A percentile compares a stretch with the other conserved stretches of the same genome.
Conservation (phyloP, 306 rosid genomes). For the Quercus ilex region DNA sequence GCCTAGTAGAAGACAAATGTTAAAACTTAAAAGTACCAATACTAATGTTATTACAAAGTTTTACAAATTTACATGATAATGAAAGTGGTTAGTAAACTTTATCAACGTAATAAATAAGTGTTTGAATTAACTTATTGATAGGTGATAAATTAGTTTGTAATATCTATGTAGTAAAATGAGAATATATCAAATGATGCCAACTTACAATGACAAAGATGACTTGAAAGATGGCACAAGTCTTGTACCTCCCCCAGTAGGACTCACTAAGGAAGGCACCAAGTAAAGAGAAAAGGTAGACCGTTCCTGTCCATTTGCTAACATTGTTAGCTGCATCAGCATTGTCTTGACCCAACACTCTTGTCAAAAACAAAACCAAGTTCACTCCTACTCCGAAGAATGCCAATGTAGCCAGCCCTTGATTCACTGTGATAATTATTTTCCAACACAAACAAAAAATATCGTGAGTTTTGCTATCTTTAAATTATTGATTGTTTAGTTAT, state of each 20-base stretch:
- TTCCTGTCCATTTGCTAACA: slow-evolving; percentile 85
- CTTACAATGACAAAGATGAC: slow-evolving; percentile 64
- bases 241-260: slow-evolving; percentile 76
- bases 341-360: slow-evolving; percentile 68
- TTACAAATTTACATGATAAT: too few relatives aligned
- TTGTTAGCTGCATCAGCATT: slow-evolving; percentile 77
- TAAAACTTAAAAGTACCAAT: too few relatives aligned
- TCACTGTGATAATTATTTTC: slow-evolving; percentile 34
- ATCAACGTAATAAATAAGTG: too few relatives aligned
- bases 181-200: background rate
- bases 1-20: too few relatives aligned
- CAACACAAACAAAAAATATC: background rate
- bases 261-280: slow-evolving; percentile 87
- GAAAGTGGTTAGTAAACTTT: too few relatives aligned
- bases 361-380: slow-evolving; percentile 67
- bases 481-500: background rate
- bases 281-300: slow-evolving; percentile 75
- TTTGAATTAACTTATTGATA: too few relatives aligned
- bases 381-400: slow-evolving; percentile 88
- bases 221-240: slow-evolving; percentile 68
- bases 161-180: too few relatives aligned
- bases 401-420: slow-evolving; percentile 79
- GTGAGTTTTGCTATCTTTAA: background rate
- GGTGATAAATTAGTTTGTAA: too few relatives aligned
- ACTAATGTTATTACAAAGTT: too few relatives aligned